Evolutionary conservation across 768 basidiomycete genomes (phyloP).

Genomic region (Chlorophyllum brunneum): DNA sequence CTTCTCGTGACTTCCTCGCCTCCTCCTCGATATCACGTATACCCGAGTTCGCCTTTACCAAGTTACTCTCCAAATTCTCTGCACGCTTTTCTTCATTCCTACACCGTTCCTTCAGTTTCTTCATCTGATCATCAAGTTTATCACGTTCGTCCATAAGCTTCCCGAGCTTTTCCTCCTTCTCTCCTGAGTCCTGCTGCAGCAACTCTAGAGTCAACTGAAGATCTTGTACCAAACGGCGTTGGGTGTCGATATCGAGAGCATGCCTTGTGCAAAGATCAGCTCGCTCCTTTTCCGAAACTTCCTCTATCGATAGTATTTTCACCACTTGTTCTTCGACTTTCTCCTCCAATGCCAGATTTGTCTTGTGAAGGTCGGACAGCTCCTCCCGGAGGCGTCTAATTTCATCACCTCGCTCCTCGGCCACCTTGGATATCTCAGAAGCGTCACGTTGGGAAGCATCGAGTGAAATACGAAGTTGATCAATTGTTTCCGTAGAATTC

Average conservation of each 20-base stretch:
- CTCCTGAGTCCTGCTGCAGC: not conserved
- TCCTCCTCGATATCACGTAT: constrained; percentile 2
- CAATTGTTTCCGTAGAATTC: not conserved
- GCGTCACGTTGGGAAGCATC: not conserved
- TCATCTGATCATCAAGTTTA: not conserved
- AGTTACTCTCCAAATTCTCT: not conserved
- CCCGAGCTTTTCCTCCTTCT: not conserved
- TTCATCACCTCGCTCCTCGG: not conserved
- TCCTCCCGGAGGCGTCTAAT: not conserved
- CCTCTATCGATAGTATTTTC: not conserved
- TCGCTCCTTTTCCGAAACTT: not conserved
- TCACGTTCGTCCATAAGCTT: not conserved
- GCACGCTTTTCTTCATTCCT: not conserved
- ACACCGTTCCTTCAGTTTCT: not conserved
- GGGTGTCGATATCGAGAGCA: not conserved
- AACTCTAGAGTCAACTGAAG: not conserved
- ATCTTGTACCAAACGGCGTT: not conserved
- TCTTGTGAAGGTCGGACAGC: not conserved
- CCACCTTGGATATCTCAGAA: not conserved
- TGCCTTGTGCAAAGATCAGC: not conserved
- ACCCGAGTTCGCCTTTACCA: not conserved
- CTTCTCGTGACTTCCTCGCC: not conserved
- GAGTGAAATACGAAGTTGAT: constrained; percentile 1
- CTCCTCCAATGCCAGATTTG: not conserved
- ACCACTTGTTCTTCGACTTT: not conserved